Base-by-base conservation (phyloP, 2,329 filamentous ascomycete species). In the Paraphaeosphaeria minitans region DNA sequence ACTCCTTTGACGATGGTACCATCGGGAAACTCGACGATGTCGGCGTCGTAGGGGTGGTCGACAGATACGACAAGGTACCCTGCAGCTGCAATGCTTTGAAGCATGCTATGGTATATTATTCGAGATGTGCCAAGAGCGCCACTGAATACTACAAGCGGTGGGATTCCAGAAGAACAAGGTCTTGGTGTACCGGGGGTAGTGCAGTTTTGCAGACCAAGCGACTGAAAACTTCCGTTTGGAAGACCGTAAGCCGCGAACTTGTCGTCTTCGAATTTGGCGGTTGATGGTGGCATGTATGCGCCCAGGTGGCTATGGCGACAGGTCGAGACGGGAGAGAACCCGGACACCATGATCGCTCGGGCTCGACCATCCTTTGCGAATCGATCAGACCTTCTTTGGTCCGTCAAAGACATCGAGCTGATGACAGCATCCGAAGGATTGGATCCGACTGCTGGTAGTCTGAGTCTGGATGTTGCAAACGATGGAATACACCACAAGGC, bases 41-140 rank as follows among this genome's bases (percentile, higher is more conserved):
- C 62, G 0, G 79, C 74, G 41, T 85, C 83, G 56, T 81, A 83
- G 0, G 82, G 76, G 33, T 84, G 82, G 50, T 85, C 83, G 14
- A 85, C 70, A 0, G 81, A 76, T 16, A 84, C 66, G 3, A 85
- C 80, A 0, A 78, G 63, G 53, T 79, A 83, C 0, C 83, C 83
- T 7, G 77, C 69, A 37, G 79, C 80, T 0, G 83, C 81, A 1
- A 85, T 67, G 0, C 79, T 78, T 14, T 78, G 76, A 3, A 80
- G 77, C 65, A 80, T 75, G 3, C 72, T 75, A 8, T 71, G 77
- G 63, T 84, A 81, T 0, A 81, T 45, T 1, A 80, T 66, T 1
- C 82, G 75, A 0, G 80, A 78, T 21, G 76, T 76, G 3, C 75
- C 77, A n/a, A 79, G 72, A 2, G 81, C 83, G 0, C 80, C 77